Evolutionary conservation across 495 filamentous ascomycete genomes (phyloP), one percentile per base, ranked within the genome.

Genomic region (Endocarpon pusillum): DNA sequence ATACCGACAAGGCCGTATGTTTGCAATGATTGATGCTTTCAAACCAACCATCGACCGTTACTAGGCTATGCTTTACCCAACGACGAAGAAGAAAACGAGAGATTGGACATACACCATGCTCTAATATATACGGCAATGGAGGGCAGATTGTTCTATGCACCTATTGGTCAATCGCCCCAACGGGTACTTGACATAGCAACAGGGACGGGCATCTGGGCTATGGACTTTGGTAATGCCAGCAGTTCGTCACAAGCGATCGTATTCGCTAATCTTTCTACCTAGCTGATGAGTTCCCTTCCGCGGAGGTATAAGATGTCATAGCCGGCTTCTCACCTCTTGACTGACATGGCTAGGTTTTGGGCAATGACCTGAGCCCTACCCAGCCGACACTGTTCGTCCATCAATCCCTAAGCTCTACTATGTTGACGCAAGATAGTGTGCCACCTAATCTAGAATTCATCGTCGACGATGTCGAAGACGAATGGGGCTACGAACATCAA

Each of bases 361-460:
- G 46, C 1, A 50, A 40, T 26, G 45, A 49, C 23, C 43, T 51
- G n/a, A 47, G 48, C 29, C 41, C 46, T 7, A 46, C 47, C n/a
- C 48, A 49, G 35, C 61, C 64, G 1, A 34, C 42, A 15, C 61
- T 62, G 57, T 39, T 30, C 10, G 21, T 3, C 1, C 17, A 24
- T 36, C 12, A 16, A 42, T 23, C 38, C 36, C 18, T 40, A n/a
- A n/a, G 22, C 15, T 32, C 6, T 32, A 7, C 7, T 32, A n/a
- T 6, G 12, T 15, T 6, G 6, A 21, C 38, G 23, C 19, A 11
- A 18, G 23, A 36, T 31, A 48, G 41, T 25, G 61, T 63, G 9
- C 64, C 65, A 2, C 52, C 58, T 16, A 69, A 69, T 43, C 51
- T 64, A 14, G 44, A 50, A 11, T 73, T 73, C 35, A 57, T 64